Conservation (phyloP, 768 basidiomycete species). For the Amanita fuliginea region DNA sequence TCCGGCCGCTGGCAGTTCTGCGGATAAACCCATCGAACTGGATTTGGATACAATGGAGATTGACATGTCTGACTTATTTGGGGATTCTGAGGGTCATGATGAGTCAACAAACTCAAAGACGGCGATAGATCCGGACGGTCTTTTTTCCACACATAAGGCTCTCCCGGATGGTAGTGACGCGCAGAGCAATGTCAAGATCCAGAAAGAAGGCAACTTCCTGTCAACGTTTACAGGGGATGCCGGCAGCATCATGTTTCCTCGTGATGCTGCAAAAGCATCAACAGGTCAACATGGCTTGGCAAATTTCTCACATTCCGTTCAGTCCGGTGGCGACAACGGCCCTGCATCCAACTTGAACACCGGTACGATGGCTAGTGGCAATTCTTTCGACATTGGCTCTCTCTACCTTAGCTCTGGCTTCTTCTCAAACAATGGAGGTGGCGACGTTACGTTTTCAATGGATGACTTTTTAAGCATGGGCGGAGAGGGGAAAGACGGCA, state of each 20-base stretch:
- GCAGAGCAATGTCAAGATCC: slow-evolving; percentile 12
- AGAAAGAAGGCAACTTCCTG: slow-evolving; percentile 2
- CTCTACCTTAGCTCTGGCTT: slow-evolving; percentile 33
- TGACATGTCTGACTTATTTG: slow-evolving; percentile 52
- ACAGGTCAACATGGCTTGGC: slow-evolving; percentile 24
- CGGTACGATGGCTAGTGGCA: slow-evolving; percentile 12
- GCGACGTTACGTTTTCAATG: slow-evolving; percentile 33
- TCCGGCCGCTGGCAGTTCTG: slow-evolving; percentile 42
- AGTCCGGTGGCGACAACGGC: background rate
- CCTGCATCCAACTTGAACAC: slow-evolving; percentile 14
- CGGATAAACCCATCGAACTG: slow-evolving; percentile 74
- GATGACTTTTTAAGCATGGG: slow-evolving; percentile 41
- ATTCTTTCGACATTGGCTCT: slow-evolving; percentile 36
- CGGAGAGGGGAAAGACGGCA: slow-evolving; percentile 9
- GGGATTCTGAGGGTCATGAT: slow-evolving; percentile 28
- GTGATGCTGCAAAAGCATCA: slow-evolving; percentile 8
- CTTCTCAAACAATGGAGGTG: slow-evolving; percentile 23
- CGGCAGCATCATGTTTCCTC: slow-evolving; percentile 8
- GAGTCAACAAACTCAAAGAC: slow-evolving; percentile 21
- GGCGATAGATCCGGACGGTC: slow-evolving; percentile 24
- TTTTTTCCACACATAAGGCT: slow-evolving; percentile 36
- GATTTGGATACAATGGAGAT: slow-evolving; percentile 63
- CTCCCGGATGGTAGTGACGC: slow-evolving; percentile 6
- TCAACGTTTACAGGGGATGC: slow-evolving; percentile 12
- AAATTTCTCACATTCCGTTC: slow-evolving; percentile 22